Percentiles rank a stretch among this genome's conserved stretches.
Conservation (phyloP, 768 basidiomycete species). For the Mycena galericulata region DNA sequence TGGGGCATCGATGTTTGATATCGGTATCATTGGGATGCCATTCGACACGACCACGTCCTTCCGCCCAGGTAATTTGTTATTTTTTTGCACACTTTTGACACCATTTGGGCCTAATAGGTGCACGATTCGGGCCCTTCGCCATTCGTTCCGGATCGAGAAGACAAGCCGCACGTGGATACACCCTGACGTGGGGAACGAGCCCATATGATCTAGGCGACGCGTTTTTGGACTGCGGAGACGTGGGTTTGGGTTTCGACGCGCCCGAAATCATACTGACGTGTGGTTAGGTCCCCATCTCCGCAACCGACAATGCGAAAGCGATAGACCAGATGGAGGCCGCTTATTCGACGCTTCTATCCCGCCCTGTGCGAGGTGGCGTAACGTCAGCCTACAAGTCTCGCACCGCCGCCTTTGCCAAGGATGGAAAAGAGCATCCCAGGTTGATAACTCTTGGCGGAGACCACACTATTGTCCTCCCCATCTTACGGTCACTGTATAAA, state of each 20-base stretch:
- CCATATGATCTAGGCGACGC: constrained; percentile 60
- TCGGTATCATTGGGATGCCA: constrained; percentile 72
- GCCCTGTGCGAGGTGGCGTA: constrained; percentile 51
- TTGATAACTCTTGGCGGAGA: constrained; percentile 78
- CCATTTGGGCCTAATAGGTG: too few species aligned
- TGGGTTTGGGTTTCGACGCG: constrained; percentile 35
- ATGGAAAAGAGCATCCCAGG: constrained; percentile 71
- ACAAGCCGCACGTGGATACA: constrained; percentile 56
- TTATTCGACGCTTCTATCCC: constrained; percentile 66
- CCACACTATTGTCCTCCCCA: constrained; percentile 76
- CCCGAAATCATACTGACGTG: constrained; percentile 44
- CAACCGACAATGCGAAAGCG: constrained; percentile 72
- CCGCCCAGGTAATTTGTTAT: constrained; percentile 62
- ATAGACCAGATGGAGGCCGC: constrained; percentile 77
- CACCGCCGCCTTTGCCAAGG: constrained; percentile 55
- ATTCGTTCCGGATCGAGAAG: constrained; percentile 68
- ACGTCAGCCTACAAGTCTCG: constrained; percentile 33
- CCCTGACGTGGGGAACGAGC: constrained; percentile 61
- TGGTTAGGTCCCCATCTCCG: constrained; percentile 61
- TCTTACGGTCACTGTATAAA: constrained; percentile 71
- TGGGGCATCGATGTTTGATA: constrained; percentile 55
- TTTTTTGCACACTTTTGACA: too few species aligned
- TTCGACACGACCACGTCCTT: constrained; percentile 63
- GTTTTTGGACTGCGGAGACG: constrained; percentile 74
- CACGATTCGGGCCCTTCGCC: constrained; percentile 73